These are phyloP conservation scores for Coemansia sp. DNA, from an alignment of 192 early-diverging fungal species.

Conservation along the genomic window DNA sequence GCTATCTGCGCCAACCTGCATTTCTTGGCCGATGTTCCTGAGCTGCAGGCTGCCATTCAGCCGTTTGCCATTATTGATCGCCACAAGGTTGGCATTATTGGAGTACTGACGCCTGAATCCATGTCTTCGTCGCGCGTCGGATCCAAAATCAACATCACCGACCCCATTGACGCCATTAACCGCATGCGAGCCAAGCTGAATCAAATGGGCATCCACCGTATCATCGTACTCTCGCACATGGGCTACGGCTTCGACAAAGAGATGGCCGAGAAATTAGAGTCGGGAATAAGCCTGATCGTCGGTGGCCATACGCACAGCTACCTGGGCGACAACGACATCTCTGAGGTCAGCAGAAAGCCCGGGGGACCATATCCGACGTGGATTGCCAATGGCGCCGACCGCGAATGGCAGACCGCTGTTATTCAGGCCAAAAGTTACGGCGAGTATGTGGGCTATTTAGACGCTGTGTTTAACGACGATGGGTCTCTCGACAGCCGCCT, in stretches of 20 bases:
- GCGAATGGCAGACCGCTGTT: constrained; percentile 68
- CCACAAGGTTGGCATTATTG: constrained; percentile 72
- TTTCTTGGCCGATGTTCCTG: constrained; percentile 44
- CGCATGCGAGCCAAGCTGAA: constrained; percentile 62
- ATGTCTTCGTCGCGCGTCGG: constrained; percentile 61
- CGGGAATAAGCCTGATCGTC: constrained; percentile 67
- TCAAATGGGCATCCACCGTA: constrained; percentile 65
- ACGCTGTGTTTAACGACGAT: constrained; percentile 64
- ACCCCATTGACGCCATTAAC: constrained; percentile 66
- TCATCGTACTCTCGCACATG: constrained; percentile 75
- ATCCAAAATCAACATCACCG: constrained; percentile 55
- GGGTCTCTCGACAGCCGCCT: constrained; percentile 58
- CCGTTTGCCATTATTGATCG: constrained; percentile 73
- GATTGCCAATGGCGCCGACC: constrained; percentile 54
- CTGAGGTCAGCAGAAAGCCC: neutral
- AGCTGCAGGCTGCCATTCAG: constrained; percentile 60
- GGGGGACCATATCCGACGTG: constrained; percentile 72
- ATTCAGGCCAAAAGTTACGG: constrained; percentile 75
- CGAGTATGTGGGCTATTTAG: constrained; percentile 69
- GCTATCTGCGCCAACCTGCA: constrained; percentile 74
- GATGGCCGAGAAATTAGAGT: constrained; percentile 59
- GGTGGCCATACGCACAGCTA: constrained; percentile 76
- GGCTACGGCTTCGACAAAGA: constrained; percentile 70
- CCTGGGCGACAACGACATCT: constrained; percentile 4
- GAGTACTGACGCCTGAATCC: constrained; percentile 66